Percentiles rank a stretch among this genome's conserved stretches.
These are phyloP conservation scores for Cystobasidium pallidum DNA, from an alignment of 1,284 basidiomycete genomes.

Conservation along the genomic window DNA sequence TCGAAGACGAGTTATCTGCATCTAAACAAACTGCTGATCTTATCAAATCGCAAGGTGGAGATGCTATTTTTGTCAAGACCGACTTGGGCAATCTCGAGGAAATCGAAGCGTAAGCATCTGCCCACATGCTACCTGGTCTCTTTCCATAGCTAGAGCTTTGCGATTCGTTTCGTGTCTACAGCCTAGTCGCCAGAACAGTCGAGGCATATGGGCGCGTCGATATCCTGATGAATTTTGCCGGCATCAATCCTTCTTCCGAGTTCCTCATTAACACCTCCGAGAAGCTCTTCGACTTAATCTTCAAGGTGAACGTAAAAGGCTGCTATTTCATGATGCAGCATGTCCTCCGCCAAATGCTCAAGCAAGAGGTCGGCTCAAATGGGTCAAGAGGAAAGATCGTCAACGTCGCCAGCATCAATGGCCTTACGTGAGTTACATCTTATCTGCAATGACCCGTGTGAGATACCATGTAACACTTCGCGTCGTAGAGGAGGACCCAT, in stretches of 20 bases:
- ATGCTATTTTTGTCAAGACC: conserved; percentile 34
- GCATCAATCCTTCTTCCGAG: conserved; percentile 32
- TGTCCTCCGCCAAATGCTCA: conserved; percentile 30
- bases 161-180: neutral
- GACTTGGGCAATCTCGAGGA: conserved; percentile 22
- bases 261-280: conserved; percentile 22
- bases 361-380: conserved; percentile 19
- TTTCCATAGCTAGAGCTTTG: neutral
- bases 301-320: conserved; percentile 35
- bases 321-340: conserved; percentile 41
- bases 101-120: conserved; percentile 19
- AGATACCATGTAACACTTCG: neutral
- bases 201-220: conserved; percentile 29
- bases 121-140: neutral
- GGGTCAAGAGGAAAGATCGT: conserved; percentile 37
- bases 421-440: conserved; percentile 17
- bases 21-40: conserved; percentile 11
- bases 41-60: conserved; percentile 10
- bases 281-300: conserved; percentile 33
- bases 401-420: conserved; percentile 37
- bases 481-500: conserved; percentile 26
- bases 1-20: conserved; percentile 20
- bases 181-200: conserved; percentile 14
- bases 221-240: conserved; percentile 38
- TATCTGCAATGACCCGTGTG: too few species aligned